Base-by-base conservation (phyloP, 257 asterid species). In the Solanum pinnatisectum region DNA sequence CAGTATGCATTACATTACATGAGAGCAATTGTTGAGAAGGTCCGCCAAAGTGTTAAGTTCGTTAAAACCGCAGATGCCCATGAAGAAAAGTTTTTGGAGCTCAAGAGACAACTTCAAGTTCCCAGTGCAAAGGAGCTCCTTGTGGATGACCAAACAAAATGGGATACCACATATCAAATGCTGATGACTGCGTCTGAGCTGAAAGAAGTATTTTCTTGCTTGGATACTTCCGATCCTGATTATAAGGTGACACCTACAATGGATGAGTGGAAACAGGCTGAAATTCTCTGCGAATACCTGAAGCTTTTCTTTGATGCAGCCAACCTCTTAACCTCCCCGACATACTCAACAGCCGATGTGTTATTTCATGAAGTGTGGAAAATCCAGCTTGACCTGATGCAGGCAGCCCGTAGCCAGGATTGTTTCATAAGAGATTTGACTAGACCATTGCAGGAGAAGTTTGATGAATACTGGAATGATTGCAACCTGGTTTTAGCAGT, bases 81-180 rank as follows among this genome's bases (percentile, higher is more conserved):
- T 84, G 96, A 91, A 87, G 93, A 92, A 60, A 94, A 87, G 79
- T 97, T 96, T 85, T 71, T 82, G 65, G 90, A 90, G 46, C 79
- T 95, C 87, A 96, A 90, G 90, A 93, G 91, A 67, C 95, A 92
- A 88, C 98, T 97, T 86, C 99, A 97, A 92, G 96, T 95, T 68
- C 97, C 98, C n/a, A 91, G 98, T 87, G 85, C 93, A 46, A 96
- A 94, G 94, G 89, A 76, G 91, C 88, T 97, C 37, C 39, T 36
- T 27, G 63, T 91, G 15, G 99, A 97, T 87, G 95, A 97, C 89
- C 78, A 84, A 84, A 88, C 93, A 15, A 94, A 92, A 40, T 97
- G 99, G 99, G 91, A 94, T 82, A 93, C 98, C 22, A 96, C 99
- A 8, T 97, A 95, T 88, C 93, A 93, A 56, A 97, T 97, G 99